Conservation (phyloP, 164 flowering plant genomes). For the Stephania cephalantha region DNA sequence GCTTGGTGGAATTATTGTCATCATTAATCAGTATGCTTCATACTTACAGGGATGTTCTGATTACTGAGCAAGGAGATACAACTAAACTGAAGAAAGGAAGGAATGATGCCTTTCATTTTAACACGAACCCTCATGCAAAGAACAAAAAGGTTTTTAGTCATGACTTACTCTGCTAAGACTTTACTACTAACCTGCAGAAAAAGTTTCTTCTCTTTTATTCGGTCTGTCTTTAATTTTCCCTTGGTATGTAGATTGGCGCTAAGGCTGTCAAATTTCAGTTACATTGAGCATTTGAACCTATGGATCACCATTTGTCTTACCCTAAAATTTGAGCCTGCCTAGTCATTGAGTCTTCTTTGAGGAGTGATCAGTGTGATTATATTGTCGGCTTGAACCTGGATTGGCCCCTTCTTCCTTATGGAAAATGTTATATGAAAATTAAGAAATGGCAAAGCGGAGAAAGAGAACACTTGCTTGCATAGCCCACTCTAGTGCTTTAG, state of each 20-base stretch:
- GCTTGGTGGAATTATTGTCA: background rate
- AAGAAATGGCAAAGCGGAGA: too few species aligned
- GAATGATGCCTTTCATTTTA: slow-evolving; percentile 19
- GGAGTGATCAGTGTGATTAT: background rate
- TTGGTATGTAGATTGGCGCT: background rate
- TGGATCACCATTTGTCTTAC: background rate
- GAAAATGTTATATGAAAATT: too few species aligned
- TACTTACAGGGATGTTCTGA: slow-evolving; percentile 13
- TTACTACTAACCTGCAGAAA: background rate
- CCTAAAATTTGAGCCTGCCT: background rate
- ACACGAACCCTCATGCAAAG: slow-evolving; percentile 25
- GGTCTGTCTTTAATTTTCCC: background rate
- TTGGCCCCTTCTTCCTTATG: too few species aligned
- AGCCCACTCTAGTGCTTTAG: too few species aligned
- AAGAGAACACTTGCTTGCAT: too few species aligned
- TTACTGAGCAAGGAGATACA: slow-evolving; percentile 14
- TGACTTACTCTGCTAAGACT: background rate
- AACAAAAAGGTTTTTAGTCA: slow-evolving; percentile 33
- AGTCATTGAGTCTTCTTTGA: background rate
- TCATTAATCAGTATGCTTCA: slow-evolving; percentile 3
- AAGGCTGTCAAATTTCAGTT: background rate
- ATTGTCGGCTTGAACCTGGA: too few species aligned
- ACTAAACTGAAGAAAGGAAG: slow-evolving; percentile 11
- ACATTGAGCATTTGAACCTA: background rate
- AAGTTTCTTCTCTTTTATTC: too few species aligned